Evolutionary conservation across 73 alveolate genomes (phyloP).

Genomic region (Symbiodinium pilosum): DNA sequence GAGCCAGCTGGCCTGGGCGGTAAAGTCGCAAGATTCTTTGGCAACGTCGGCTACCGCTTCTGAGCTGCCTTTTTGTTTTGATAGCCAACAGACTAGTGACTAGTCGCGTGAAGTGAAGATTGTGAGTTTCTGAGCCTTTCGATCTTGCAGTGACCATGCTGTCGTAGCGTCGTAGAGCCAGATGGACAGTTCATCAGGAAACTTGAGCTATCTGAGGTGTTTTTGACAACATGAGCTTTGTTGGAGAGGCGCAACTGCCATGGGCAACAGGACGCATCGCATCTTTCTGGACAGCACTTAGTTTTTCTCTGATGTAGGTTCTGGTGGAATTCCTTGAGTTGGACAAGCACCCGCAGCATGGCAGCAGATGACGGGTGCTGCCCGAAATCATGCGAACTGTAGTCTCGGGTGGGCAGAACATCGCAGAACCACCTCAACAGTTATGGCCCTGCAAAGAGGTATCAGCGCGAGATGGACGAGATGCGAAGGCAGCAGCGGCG

Average conservation of each 20-base stretch:
- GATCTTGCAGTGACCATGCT: no score
- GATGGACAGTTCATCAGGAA: no score
- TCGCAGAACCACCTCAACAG: no score
- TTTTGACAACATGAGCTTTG: constrained; percentile 89
- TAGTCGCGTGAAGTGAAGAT: no score
- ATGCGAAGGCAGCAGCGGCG: constrained; percentile 58
- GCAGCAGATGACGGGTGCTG: background rate
- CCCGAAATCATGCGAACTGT: no score
- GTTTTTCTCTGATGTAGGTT: background rate
- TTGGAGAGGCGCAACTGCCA: constrained; percentile 49
- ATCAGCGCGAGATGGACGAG: constrained; percentile 79
- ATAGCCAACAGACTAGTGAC: no score
- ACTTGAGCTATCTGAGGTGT: constrained; percentile 17
- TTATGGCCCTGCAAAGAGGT: no score
- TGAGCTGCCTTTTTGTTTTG: background rate
- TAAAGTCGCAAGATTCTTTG: constrained; percentile 59
- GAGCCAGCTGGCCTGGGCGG: constrained; percentile 46
- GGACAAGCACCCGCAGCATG: constrained; percentile 84
- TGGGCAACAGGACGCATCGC: no score
- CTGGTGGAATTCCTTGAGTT: constrained; percentile 58
- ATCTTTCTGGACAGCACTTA: no score
- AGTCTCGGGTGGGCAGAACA: no score
- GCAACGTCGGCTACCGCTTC: constrained; percentile 60
- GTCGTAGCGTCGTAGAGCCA: no score
- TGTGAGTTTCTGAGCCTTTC: no score